Percentiles rank a stretch among this genome's conserved stretches.
Evolutionary conservation across 2,329 filamentous ascomycete species (phyloP).

Genomic region (Venturia pyrina): DNA sequence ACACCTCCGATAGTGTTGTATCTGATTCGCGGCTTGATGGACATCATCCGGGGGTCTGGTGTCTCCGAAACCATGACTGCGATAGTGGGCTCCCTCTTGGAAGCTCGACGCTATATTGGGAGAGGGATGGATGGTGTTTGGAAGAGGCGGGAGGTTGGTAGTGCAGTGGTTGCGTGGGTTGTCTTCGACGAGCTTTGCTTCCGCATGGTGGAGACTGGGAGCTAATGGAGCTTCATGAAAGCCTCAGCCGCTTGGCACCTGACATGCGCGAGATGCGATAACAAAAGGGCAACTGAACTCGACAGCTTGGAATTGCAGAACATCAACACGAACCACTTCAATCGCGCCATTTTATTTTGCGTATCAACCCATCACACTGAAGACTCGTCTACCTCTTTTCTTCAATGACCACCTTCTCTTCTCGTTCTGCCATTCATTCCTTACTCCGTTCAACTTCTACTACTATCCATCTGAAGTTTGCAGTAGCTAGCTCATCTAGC

Average conservation of each 20-base stretch:
- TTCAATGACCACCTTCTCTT: background rate
- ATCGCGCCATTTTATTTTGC: background rate
- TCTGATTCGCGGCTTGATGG: slow-evolving; percentile 62
- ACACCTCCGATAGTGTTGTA: slow-evolving; percentile 99
- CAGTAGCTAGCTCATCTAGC: background rate
- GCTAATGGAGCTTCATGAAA: background rate
- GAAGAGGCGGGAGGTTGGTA: background rate
- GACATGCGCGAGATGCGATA: background rate
- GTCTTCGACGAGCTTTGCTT: background rate
- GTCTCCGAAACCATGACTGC: slow-evolving; percentile 24
- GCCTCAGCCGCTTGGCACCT: background rate
- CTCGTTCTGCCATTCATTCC: background rate
- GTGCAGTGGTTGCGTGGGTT: background rate
- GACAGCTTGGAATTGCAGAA: no score
- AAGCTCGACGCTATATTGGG: background rate
- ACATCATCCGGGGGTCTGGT: slow-evolving; percentile 41
- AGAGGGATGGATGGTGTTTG: background rate
- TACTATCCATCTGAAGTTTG: no score
- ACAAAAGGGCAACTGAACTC: background rate
- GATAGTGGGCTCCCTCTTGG: background rate
- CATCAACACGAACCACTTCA: background rate
- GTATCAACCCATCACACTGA: background rate
- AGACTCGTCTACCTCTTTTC: background rate
- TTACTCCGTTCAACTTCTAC: background rate
- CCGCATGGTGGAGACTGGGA: background rate